Evolutionary conservation across 495 filamentous ascomycete species (phyloP).

Genomic region (Neurospora cerealis): DNA sequence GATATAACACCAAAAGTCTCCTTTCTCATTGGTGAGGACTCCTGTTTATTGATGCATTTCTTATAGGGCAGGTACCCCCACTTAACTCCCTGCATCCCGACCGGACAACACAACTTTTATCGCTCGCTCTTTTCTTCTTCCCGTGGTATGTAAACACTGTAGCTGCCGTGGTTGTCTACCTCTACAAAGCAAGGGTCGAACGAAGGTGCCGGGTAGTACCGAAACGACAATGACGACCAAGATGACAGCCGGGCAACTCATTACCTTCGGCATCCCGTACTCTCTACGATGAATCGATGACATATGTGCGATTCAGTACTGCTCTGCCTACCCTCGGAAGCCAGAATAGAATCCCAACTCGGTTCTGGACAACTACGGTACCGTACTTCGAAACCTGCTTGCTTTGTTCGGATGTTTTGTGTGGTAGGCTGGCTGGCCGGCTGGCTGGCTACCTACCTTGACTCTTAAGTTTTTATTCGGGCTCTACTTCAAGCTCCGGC

Average conservation of each 20-base stretch:
- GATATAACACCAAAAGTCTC: neutral
- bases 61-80: neutral
- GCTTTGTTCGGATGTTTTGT: neutral
- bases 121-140: neutral
- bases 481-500: neutral
- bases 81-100: neutral
- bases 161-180: neutral
- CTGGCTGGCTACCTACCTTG: neutral
- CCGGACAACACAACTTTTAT: neutral
- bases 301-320: neutral
- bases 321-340: neutral
- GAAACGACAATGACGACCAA: neutral
- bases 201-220: neutral
- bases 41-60: neutral
- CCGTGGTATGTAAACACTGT: neutral
- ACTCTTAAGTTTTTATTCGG: neutral
- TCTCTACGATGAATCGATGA: neutral
- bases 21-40: neutral
- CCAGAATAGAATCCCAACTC: neutral
- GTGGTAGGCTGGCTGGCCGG: neutral
- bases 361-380: neutral
- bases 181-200: neutral
- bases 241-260: neutral
- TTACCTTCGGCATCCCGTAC: neutral
- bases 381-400: neutral